A percentile compares a stretch with the other conserved stretches of the same genome.
These are phyloP conservation scores for Thraustochytrium striatum DNA, from an alignment of 352 stramenopile genomes.

Conservation along the genomic window DNA sequence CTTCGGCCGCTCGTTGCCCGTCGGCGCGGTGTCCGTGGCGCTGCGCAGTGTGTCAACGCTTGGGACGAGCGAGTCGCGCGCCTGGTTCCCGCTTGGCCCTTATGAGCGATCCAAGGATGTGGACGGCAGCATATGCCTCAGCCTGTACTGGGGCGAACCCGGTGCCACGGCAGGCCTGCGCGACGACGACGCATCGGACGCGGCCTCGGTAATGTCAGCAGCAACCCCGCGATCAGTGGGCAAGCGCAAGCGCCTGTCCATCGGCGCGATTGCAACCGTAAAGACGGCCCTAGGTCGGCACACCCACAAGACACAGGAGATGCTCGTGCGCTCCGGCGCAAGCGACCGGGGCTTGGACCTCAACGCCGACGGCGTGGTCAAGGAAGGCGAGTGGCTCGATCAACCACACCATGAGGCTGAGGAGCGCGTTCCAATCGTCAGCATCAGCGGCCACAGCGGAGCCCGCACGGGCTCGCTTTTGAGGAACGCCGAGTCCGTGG, in stretches of 20 bases:
- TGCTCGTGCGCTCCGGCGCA: not conserved
- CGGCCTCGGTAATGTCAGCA: not conserved
- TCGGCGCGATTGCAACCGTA: not conserved
- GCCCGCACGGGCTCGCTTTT: not conserved
- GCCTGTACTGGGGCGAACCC: not conserved
- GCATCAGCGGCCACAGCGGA: not conserved
- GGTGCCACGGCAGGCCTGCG: too few species aligned
- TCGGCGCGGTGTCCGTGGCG: conserved; percentile 6
- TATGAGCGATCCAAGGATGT: conserved; percentile 16
- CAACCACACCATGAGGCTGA: not conserved
- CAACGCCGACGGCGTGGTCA: not conserved
- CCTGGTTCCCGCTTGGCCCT: conserved; percentile 12
- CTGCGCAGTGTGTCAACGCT: conserved; percentile 33
- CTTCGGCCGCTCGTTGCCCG: not conserved
- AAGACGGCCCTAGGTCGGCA: not conserved
- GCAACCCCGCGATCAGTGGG: not conserved
- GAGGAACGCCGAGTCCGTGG: not conserved
- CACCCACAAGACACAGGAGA: conserved; percentile 34
- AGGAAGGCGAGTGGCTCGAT: conserved; percentile 14
- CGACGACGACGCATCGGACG: too few species aligned
- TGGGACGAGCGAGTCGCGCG: not conserved
- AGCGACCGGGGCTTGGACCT: not conserved
- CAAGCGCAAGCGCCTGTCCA: not conserved
- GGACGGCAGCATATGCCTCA: not conserved
- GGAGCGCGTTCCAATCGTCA: not conserved